phyloP scores from a whole-genome alignment of 306 rosid genomes.

The Biancaea sappan region DNA sequence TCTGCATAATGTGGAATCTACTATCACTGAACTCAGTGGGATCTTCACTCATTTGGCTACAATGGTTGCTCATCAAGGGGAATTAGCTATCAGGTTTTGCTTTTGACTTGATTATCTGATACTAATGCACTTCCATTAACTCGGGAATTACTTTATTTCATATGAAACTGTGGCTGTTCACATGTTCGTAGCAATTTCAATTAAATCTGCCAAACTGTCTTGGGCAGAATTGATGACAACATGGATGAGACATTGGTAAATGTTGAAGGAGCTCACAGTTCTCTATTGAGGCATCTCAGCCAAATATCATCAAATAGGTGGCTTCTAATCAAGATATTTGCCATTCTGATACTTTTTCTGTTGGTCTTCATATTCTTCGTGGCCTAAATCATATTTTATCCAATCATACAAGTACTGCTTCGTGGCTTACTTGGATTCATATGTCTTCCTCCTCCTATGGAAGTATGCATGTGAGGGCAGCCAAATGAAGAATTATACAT shows the following conservation, averaged over 20 bases:
- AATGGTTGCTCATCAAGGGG: slow-evolving; percentile 98
- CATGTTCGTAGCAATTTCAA: slow-evolving; percentile 23
- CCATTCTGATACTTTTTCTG: slow-evolving; percentile 68
- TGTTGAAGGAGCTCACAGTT: slow-evolving; percentile 88
- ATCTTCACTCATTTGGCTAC: slow-evolving; percentile 92
- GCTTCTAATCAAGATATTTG: slow-evolving; percentile 90
- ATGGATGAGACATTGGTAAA: slow-evolving; percentile 91
- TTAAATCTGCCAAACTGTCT: slow-evolving; percentile 36
- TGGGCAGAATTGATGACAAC: slow-evolving; percentile 85
- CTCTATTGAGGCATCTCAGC: slow-evolving; percentile 85
- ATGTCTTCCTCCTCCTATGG: slow-evolving; percentile 27
- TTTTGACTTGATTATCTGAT: slow-evolving; percentile 31
- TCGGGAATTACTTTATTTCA: neutral
- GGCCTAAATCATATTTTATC: slow-evolving; percentile 53
- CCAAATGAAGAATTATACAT: slow-evolving; percentile 26
- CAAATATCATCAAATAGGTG: slow-evolving; percentile 85
- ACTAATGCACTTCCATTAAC: neutral
- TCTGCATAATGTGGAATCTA: slow-evolving; percentile 93
- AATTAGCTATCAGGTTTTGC: slow-evolving; percentile 92
- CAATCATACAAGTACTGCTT: slow-evolving; percentile 31
- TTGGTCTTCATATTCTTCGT: slow-evolving; percentile 75
- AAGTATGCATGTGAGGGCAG: slow-evolving; percentile 24
- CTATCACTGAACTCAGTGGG: slow-evolving; percentile 93
- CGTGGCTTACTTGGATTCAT: slow-evolving; percentile 22
- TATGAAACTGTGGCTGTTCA: slow-evolving; percentile 18